Evolutionary conservation across 2,329 filamentous ascomycete species (phyloP).

Genomic region (Leptodontidium sp.): DNA sequence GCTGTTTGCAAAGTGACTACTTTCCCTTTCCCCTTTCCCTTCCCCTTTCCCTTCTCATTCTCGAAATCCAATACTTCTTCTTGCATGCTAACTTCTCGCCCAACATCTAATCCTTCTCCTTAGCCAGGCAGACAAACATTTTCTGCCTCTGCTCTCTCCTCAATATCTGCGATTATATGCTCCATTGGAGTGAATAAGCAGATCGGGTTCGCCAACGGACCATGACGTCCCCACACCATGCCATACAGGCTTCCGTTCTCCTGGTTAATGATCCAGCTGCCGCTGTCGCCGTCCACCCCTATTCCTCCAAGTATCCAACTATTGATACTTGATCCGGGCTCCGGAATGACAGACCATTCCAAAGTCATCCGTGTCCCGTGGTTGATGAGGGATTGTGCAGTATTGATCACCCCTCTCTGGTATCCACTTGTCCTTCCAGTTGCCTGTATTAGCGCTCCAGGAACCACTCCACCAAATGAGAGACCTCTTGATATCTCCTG

Average conservation of each 20-base stretch:
- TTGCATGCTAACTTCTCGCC: background rate
- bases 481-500: too few species aligned
- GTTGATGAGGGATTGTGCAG: background rate
- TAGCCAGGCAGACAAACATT: background rate
- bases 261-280: background rate
- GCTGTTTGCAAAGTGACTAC: too few species aligned
- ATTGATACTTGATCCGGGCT: background rate
- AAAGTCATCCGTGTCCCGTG: background rate
- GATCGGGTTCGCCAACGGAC: background rate
- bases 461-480: too few species aligned
- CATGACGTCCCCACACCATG: background rate
- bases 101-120: background rate
- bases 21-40: too few species aligned
- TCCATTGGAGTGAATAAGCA: background rate
- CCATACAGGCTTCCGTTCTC: background rate
- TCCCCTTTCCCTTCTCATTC: background rate
- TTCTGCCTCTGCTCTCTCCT: background rate
- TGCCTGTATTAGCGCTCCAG: too few species aligned
- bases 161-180: background rate
- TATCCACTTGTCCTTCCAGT: too few species aligned
- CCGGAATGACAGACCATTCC: background rate
- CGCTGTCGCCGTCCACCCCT: background rate
- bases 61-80: background rate
- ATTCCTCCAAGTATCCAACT: background rate
- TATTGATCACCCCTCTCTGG: too few species aligned